Evolutionary conservation across 1,284 basidiomycete genomes (phyloP).

Genomic region (Irpex sp.): DNA sequence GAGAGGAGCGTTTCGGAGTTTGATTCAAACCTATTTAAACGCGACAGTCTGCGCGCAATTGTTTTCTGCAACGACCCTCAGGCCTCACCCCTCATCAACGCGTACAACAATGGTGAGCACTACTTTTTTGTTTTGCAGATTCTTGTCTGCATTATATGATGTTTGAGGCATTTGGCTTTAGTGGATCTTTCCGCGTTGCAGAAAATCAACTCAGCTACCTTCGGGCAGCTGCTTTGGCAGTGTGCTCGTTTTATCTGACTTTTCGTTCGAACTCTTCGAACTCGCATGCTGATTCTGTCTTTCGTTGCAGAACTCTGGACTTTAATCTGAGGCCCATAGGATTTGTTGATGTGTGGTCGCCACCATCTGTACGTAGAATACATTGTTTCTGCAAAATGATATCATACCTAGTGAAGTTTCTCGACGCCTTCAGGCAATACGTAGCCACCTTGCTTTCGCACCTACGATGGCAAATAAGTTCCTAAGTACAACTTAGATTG

Average conservation of each 20-base stretch:
- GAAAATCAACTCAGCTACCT: constrained; percentile 61
- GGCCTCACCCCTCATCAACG: background rate
- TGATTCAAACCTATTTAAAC: background rate
- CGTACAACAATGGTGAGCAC: background rate
- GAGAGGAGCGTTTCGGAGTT: background rate
- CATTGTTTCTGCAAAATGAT: background rate
- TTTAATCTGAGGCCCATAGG: background rate
- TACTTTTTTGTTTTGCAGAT: constrained; percentile 1
- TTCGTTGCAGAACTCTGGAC: background rate
- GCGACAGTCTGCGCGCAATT: background rate
- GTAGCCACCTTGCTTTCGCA: constrained; percentile 47
- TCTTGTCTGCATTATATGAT: constrained; percentile 42
- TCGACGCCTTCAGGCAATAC: constrained; percentile 42
- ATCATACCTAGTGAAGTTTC: constrained; percentile 19
- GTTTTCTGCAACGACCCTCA: background rate
- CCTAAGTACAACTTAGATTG: background rate
- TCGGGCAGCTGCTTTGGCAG: constrained; percentile 45
- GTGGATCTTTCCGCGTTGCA: constrained; percentile 51
- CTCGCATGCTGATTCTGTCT: background rate
- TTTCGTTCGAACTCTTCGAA: background rate
- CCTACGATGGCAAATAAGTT: constrained; percentile 24
- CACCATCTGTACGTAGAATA: background rate
- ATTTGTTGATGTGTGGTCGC: background rate
- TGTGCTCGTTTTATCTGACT: constrained; percentile 32
- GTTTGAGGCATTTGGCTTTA: constrained; percentile 94